phyloP scores from a whole-genome alignment of 2,329 filamentous ascomycete species.

The Rugonectria rugulosa region DNA sequence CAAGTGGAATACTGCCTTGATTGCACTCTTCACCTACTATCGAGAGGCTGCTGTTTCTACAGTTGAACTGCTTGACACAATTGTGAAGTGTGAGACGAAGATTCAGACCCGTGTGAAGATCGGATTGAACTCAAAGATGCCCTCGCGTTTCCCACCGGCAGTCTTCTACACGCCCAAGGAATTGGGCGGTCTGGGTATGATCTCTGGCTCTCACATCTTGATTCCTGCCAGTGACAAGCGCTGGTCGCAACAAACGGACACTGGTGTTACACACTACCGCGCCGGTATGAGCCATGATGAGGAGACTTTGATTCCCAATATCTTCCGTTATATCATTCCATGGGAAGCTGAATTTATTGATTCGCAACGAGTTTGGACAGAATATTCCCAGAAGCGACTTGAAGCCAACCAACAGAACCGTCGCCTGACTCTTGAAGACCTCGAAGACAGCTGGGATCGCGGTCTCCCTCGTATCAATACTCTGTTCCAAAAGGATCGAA shows the following conservation, averaged over 20 bases:
- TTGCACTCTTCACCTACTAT: conserved; percentile 98
- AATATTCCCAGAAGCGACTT: conserved; percentile 96
- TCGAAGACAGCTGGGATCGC: conserved; percentile 98
- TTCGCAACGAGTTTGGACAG: conserved; percentile 98
- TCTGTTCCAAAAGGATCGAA: conserved; percentile 97
- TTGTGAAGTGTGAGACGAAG: conserved; percentile 99
- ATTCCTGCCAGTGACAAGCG: conserved; percentile 98
- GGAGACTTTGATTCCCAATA: conserved; percentile 97
- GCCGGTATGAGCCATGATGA: conserved; percentile 98
- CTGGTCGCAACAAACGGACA: conserved; percentile 98
- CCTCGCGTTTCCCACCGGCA: conserved; percentile 95
- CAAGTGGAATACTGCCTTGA: conserved; percentile 99
- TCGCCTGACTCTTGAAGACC: conserved; percentile 89
- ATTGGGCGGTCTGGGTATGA: conserved; percentile 96
- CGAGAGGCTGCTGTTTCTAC: conserved; percentile 97
- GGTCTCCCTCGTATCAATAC: conserved; percentile 98
- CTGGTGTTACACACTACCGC: conserved; percentile 94
- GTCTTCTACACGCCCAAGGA: conserved; percentile 99
- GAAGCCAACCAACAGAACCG: conserved; percentile 98
- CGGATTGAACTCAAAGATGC: conserved; percentile 98
- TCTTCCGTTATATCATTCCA: conserved; percentile 98
- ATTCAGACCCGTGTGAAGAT: conserved; percentile 99
- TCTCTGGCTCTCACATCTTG: conserved; percentile 96
- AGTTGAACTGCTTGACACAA: conserved; percentile 91
- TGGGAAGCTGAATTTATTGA: conserved; percentile 99